Conservation (phyloP, 83 land plant genomes). For the Isoetes engelmannii region DNA sequence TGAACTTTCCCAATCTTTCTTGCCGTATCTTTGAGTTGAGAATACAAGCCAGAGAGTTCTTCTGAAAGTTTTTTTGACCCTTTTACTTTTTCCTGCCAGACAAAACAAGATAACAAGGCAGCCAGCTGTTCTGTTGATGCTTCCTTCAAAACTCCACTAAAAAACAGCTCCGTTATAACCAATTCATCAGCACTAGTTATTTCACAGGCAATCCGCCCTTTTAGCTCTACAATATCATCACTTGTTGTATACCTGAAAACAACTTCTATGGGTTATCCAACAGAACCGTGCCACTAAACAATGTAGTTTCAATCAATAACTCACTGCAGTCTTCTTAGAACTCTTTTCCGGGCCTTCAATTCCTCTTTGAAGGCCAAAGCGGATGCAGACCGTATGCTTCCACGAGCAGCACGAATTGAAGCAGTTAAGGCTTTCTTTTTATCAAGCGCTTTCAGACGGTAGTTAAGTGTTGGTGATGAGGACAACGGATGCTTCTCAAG, state of each 20-base stretch:
- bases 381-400: constrained; percentile 68
- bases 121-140: constrained; percentile 67
- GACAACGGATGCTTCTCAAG: constrained; percentile 61
- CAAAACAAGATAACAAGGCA: constrained; percentile 90
- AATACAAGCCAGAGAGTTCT: constrained; percentile 63
- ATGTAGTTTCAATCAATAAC: no score
- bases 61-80: constrained; percentile 64
- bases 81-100: constrained; percentile 94
- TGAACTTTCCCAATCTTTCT: constrained; percentile 81
- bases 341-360: constrained; percentile 79
- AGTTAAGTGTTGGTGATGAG: constrained; percentile 59
- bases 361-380: constrained; percentile 92
- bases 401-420: constrained; percentile 57
- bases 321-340: constrained; percentile 88
- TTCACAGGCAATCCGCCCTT: constrained; percentile 96
- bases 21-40: constrained; percentile 84
- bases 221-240: constrained; percentile 92
- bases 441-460: constrained; percentile 60
- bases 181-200: constrained; percentile 93
- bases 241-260: constrained; percentile 69
- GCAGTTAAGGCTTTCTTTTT: constrained; percentile 66
- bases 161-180: constrained; percentile 79
- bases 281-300: no score
- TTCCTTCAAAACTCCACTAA: constrained; percentile 81
- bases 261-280: no score